phyloP scores from a whole-genome alignment of 441 rosid species.

The Pelargonium australe region DNA sequence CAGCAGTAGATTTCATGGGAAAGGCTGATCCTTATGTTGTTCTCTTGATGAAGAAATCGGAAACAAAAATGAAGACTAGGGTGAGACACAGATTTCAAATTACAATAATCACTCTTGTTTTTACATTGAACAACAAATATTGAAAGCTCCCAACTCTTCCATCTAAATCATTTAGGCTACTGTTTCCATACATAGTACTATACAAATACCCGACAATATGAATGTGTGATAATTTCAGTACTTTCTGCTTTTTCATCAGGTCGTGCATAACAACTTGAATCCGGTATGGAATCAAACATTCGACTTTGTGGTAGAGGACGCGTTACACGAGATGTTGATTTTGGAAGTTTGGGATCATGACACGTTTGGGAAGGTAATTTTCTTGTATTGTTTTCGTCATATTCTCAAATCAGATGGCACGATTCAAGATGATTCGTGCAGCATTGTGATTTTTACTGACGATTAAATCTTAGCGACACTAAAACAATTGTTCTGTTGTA shows the following conservation, averaged over 20 bases:
- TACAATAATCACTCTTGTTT: no score
- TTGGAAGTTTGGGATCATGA: constrained; percentile 70
- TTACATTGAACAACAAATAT: no score
- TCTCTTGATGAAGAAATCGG: constrained; percentile 71
- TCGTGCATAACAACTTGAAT: constrained; percentile 53
- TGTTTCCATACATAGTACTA: no score
- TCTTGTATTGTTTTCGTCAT: not conserved
- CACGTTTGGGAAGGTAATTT: constrained; percentile 70
- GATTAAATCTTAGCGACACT: not conserved
- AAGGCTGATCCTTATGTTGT: constrained; percentile 85
- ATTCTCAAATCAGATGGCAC: not conserved
- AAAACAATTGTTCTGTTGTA: not conserved
- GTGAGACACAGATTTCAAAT: constrained; percentile 18
- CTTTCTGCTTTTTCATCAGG: constrained; percentile 30
- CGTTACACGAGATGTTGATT: constrained; percentile 61
- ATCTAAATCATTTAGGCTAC: no score
- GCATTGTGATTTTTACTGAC: no score
- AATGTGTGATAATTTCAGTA: no score
- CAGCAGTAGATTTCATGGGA: constrained; percentile 68
- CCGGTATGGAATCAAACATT: constrained; percentile 84
- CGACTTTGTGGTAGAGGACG: constrained; percentile 78
- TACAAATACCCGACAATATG: no score
- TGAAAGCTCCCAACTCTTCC: no score
- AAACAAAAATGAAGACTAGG: constrained; percentile 61
- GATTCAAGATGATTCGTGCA: not conserved